Conservation (phyloP, 495 filamentous ascomycete genomes). For the Tuber calosporum region DNA sequence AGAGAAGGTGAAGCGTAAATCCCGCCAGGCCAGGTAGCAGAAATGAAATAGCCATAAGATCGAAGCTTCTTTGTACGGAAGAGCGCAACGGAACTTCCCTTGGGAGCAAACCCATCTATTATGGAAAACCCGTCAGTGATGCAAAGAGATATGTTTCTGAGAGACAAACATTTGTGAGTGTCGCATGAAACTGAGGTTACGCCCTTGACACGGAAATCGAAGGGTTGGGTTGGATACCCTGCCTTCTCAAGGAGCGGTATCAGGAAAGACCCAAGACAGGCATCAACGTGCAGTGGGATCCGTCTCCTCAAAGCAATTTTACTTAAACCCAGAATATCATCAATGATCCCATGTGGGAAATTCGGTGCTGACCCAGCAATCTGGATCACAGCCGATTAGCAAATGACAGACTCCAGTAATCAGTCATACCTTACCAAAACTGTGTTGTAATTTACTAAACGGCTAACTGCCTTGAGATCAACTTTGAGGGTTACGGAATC, state of each 20-base stretch:
- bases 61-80: conserved; percentile 75
- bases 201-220: conserved; percentile 89
- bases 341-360: conserved; percentile 96
- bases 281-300: conserved; percentile 91
- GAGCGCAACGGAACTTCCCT: conserved; percentile 85
- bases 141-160: neutral
- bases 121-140: neutral
- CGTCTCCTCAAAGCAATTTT: conserved; percentile 69
- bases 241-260: conserved; percentile 85
- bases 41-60: conserved; percentile 90
- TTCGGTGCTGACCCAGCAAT: conserved; percentile 94
- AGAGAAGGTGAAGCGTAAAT: conserved; percentile 90
- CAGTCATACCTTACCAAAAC: conserved; percentile 49
- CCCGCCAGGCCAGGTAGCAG: conserved; percentile 88
- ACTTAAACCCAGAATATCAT: conserved; percentile 82
- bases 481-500: conserved; percentile 81
- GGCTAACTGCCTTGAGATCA: conserved; percentile 63
- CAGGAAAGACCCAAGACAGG: conserved; percentile 92
- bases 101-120: conserved; percentile 81
- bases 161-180: conserved; percentile 71
- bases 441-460: conserved; percentile 94
- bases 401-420: neutral
- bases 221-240: conserved; percentile 75
- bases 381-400: conserved; percentile 13
- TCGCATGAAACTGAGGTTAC: conserved; percentile 94